phyloP scores from a whole-genome alignment of 2,329 filamentous ascomycete species.

The Colletotrichum tropicicola region DNA sequence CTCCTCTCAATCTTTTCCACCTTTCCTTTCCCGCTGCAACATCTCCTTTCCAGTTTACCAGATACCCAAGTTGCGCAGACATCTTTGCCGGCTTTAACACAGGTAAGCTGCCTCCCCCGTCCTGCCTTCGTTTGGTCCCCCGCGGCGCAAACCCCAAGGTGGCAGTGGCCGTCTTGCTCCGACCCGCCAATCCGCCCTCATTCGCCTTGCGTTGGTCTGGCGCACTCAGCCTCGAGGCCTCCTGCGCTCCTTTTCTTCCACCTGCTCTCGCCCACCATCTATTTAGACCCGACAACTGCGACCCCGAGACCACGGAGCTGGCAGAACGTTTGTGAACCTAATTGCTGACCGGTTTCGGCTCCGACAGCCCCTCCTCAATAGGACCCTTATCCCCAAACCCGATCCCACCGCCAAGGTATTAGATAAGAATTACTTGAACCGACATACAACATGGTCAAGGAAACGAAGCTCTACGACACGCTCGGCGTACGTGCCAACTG shows the following conservation, averaged over 20 bases:
- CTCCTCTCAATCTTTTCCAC: constrained; percentile 1
- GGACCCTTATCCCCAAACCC: constrained; percentile 7
- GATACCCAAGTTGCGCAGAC: constrained; percentile 27
- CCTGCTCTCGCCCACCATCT: neutral
- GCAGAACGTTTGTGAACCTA: neutral
- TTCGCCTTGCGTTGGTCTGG: neutral
- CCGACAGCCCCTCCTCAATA: constrained; percentile 11
- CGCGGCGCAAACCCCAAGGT: neutral
- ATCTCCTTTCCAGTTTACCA: constrained; percentile 14
- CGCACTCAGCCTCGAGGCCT: neutral
- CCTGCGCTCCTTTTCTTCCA: neutral
- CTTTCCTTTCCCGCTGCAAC: constrained; percentile 4
- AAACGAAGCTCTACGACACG: constrained; percentile 81
- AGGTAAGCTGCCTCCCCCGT: constrained; percentile 4
- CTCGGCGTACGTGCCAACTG: constrained; percentile 70
- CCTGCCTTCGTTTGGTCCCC: neutral
- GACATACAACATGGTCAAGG: constrained; percentile 72
- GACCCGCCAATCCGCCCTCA: neutral
- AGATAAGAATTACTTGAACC: constrained; percentile 18
- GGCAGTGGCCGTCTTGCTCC: neutral
- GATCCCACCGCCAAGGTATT: constrained; percentile 6
- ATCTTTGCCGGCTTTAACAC: neutral
- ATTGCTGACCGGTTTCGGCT: constrained; percentile 9
- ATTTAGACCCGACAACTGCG: neutral
- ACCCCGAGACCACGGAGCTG: neutral